Conservation (phyloP, 148 eudicot genomes). For the Mesembryanthemum crystallinum region DNA sequence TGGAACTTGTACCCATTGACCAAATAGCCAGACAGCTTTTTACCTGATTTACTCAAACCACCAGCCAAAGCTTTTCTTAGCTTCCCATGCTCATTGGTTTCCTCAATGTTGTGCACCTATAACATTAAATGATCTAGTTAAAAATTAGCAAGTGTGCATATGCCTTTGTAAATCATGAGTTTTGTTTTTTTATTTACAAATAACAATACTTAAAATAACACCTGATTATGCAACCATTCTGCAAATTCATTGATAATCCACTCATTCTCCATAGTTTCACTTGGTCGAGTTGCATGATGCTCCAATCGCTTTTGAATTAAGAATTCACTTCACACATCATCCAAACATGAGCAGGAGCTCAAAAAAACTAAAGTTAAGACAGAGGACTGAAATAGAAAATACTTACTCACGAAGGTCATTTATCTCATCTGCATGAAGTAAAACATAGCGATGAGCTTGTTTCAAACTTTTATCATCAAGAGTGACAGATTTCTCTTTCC, state of each 20-base stretch:
- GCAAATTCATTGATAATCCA: slow-evolving; percentile 1
- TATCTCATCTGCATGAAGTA: too few relatives aligned
- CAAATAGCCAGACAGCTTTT: not conserved
- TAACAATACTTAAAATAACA: not conserved
- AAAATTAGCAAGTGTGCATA: too few relatives aligned
- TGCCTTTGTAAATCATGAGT: too few relatives aligned
- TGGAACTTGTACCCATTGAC: slow-evolving; percentile 19
- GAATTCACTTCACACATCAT: not conserved
- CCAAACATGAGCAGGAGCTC: not conserved
- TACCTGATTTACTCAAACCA: not conserved
- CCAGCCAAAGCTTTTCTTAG: not conserved
- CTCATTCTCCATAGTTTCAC: not conserved
- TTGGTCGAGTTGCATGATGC: not conserved
- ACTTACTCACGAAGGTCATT: too few relatives aligned
- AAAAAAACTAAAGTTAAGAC: too few relatives aligned
- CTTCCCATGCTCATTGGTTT: not conserved
- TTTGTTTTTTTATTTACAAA: too few relatives aligned
- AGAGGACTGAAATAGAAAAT: too few relatives aligned
- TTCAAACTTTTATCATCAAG: too few relatives aligned
- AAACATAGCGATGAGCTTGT: too few relatives aligned
- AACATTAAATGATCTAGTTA: too few relatives aligned
- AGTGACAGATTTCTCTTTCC: not conserved
- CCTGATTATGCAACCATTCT: slow-evolving; percentile 6
- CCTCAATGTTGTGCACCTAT: slow-evolving; percentile 2
- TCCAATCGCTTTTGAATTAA: not conserved